A percentile compares a stretch with the other conserved stretches of the same genome.
These are phyloP conservation scores for Puya raimondii DNA, from an alignment of 176 grass and related monocot genomes.

Conservation along the genomic window DNA sequence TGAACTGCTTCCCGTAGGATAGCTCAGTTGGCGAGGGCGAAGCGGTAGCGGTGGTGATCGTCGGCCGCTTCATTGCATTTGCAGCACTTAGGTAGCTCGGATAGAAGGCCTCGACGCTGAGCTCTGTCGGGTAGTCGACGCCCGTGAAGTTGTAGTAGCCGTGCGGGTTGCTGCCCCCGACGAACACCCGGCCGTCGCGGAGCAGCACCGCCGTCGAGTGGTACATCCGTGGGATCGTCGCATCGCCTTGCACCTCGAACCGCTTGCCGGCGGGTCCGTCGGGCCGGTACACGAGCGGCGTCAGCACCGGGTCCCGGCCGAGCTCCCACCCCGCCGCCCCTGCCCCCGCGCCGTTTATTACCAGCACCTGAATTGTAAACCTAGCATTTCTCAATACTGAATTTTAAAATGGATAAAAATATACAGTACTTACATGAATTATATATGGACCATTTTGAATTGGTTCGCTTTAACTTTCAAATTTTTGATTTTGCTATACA, in stretches of 20 bases:
- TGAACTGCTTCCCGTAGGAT: constrained; percentile 18
- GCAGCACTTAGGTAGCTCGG: constrained; percentile 75
- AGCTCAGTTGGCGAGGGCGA: constrained; percentile 31
- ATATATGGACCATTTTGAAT: too few species aligned
- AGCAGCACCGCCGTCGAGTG: constrained; percentile 54
- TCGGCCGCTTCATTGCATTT: too few species aligned
- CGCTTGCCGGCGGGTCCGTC: constrained; percentile 23
- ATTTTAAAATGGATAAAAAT: too few species aligned
- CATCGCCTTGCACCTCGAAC: constrained; percentile 40
- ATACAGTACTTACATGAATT: too few species aligned
- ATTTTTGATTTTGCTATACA: too few species aligned
- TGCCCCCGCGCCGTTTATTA: constrained; percentile 59
- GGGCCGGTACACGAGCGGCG: constrained; percentile 41
- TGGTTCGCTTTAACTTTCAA: too few species aligned
- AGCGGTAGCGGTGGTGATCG: constrained; percentile 20
- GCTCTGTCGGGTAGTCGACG: constrained; percentile 61
- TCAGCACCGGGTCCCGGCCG: constrained; percentile 24
- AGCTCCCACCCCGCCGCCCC: constrained; percentile 68
- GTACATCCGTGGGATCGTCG: constrained; percentile 44
- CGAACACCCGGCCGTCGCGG: constrained; percentile 60
- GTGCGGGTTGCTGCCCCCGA: constrained; percentile 86
- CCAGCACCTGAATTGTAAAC: too few species aligned
- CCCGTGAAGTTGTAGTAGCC: constrained; percentile 63
- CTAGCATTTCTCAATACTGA: too few species aligned
- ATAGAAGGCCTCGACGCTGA: constrained; percentile 74